Evolutionary conservation across 2,329 filamentous ascomycete species (phyloP).

Genomic region (Pezicula radicicola): DNA sequence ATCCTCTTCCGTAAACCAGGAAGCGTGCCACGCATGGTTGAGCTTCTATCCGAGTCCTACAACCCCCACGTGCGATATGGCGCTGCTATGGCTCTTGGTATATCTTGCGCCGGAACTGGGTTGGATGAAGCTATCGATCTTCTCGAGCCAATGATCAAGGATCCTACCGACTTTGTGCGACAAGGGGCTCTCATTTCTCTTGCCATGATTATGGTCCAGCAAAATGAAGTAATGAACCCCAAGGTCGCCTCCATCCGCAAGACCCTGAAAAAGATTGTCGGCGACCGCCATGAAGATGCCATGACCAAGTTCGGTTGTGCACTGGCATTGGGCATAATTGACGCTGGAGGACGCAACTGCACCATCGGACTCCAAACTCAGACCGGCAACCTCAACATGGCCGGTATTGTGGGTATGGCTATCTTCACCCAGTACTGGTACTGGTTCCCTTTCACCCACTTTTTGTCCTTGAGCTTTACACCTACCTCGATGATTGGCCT

Average conservation of each 20-base stretch:
- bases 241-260: constrained; percentile 91
- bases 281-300: constrained; percentile 94
- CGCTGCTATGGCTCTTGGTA: constrained; percentile 96
- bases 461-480: constrained; percentile 93
- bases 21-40: constrained; percentile 97
- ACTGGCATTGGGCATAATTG: constrained; percentile 92
- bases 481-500: constrained; percentile 94
- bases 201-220: constrained; percentile 98
- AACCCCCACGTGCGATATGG: constrained; percentile 98
- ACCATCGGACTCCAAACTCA: constrained; percentile 97
- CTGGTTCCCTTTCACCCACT: constrained; percentile 99
- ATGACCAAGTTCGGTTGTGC: constrained; percentile 99
- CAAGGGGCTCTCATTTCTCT: constrained; percentile 93
- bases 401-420: constrained; percentile 94
- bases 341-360: constrained; percentile 96
- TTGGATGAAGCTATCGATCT: constrained; percentile 95
- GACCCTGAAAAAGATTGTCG: constrained; percentile 88
- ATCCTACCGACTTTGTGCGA: constrained; percentile 96
- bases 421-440: constrained; percentile 99
- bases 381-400: constrained; percentile 98
- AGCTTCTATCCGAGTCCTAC: constrained; percentile 96
- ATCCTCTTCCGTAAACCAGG: constrained; percentile 97
- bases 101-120: constrained; percentile 94
- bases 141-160: constrained; percentile 98
- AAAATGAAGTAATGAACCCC: constrained; percentile 98